Evolutionary conservation across 371 early-diverging fungal genomes (phyloP).

Genomic region (Lichtheimia ornata): DNA sequence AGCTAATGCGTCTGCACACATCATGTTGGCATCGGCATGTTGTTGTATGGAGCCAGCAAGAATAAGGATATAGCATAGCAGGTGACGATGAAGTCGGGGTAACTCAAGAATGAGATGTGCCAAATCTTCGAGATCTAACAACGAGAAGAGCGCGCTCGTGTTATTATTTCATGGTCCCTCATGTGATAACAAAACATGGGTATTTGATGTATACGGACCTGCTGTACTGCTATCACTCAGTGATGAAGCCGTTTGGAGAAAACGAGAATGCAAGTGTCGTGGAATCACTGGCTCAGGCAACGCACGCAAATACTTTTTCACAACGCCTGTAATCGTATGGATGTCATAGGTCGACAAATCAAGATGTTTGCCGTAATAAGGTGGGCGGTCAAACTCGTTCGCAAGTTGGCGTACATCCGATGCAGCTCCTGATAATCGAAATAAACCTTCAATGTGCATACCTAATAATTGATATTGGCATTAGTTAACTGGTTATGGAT

Average conservation of each 20-base stretch:
- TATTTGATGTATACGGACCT: too few species aligned
- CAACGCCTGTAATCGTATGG: constrained; percentile 45
- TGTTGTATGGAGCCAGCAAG: constrained; percentile 29
- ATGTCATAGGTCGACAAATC: constrained; percentile 37
- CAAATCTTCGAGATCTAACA: constrained; percentile 5
- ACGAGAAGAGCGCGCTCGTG: background rate
- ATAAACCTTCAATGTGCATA: constrained; percentile 42
- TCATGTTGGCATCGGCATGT: constrained; percentile 29
- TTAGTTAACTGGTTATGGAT: background rate
- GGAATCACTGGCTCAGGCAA: constrained; percentile 50
- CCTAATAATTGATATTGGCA: constrained; percentile 15
- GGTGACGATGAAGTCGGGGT: constrained; percentile 36
- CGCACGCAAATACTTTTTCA: constrained; percentile 45
- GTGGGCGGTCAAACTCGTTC: constrained; percentile 20
- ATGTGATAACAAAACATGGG: too few species aligned
- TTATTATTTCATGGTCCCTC: background rate
- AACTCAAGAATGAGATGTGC: constrained; percentile 25
- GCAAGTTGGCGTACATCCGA: constrained; percentile 32
- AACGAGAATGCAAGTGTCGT: constrained; percentile 29
- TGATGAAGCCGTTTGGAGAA: constrained; percentile 13
- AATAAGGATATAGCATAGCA: constrained; percentile 36
- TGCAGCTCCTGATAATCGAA: constrained; percentile 50
- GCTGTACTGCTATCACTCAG: background rate
- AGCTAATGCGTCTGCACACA: constrained; percentile 48
- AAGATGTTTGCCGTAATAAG: constrained; percentile 24